Evolutionary conservation across 345 rosid species (phyloP), one percentile per base, ranked within the genome.

Genomic region (Aurinia saxatilis): DNA sequence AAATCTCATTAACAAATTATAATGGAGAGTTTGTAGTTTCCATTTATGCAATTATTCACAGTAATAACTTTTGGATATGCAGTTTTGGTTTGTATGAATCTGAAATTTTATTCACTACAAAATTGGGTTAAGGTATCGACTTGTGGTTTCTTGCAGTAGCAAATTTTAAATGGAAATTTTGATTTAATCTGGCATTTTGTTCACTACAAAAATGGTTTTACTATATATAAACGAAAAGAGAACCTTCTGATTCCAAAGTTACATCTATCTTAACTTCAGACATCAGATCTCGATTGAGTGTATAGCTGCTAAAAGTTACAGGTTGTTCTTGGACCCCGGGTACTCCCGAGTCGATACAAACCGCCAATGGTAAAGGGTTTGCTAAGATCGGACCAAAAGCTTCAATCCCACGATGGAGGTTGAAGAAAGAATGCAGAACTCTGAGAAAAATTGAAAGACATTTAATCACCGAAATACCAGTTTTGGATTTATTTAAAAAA

Each of bases 331-430:
- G 44, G 15, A 19, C 18, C 60, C 67, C 19, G 18, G 21, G 2
- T 36, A 31, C 21, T 53, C 53, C 40, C 33, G 23, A 64, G 42
- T 52, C 60, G 39, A 15, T 29, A n/a, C 34, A 49, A 45, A 9
- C n/a, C 49, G 34, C 51, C 25, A 36, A 1, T 55, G 16, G 16
- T 15, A 35, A n/a, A 54, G 63, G 36, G 45, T 66, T 47, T 57
- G 67, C 19, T 29, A 54, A 46, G 64, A 65, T 75, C 81, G 77
- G 79, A 81, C 84, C 83, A 50, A 74, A 66, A 70, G 83, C 86
- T 75, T 76, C 84, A 79, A 78, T 74, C 82, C 79, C 84, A 40
- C 55, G 9, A 19, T 10, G 62, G 68, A 57, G 75, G 60, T 49
- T 63, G 70, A 57, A 71, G 60, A 39, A 62, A 23, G 14, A 63